Conservation (phyloP, 306 rosid species). For the Casuarina glauca region DNA sequence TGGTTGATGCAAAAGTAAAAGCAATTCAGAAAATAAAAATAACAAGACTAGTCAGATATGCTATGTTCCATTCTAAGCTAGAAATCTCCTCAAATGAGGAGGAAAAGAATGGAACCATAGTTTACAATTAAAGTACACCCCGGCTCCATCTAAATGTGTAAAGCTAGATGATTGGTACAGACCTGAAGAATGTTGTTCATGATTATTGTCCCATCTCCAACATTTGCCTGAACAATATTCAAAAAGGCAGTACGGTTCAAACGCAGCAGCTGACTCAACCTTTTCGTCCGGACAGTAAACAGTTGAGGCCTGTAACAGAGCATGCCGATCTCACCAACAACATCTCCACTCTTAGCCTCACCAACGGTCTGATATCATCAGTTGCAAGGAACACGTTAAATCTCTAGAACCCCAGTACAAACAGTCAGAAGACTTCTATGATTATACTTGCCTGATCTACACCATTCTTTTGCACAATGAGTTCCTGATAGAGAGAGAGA, state of each 20-base stretch:
- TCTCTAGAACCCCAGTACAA: conserved; percentile 6
- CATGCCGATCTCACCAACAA: conserved; percentile 75
- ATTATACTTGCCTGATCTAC: conserved; percentile 55
- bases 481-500: conserved; percentile 50
- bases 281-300: conserved; percentile 65
- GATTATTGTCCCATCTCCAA: conserved; percentile 72
- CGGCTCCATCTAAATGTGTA: background rate
- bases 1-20: background rate
- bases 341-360: conserved; percentile 49
- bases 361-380: conserved; percentile 53
- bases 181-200: conserved; percentile 70
- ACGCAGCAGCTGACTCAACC: conserved; percentile 72
- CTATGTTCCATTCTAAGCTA: background rate
- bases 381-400: background rate
- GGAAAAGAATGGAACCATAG: background rate
- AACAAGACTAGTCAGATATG: background rate
- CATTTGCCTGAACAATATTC: conserved; percentile 54
- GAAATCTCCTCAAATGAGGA: background rate
- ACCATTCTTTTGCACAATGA: conserved; percentile 46
- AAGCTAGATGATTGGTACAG: background rate
- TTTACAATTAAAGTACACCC: background rate
- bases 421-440: background rate
- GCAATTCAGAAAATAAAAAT: background rate
- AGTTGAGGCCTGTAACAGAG: conserved; percentile 75
- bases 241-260: conserved; percentile 60